A percentile compares a stretch with the other conserved stretches of the same genome.
Evolutionary conservation across 2,329 filamentous ascomycete genomes (phyloP).

Genomic region (Trichoderma semiorbis): DNA sequence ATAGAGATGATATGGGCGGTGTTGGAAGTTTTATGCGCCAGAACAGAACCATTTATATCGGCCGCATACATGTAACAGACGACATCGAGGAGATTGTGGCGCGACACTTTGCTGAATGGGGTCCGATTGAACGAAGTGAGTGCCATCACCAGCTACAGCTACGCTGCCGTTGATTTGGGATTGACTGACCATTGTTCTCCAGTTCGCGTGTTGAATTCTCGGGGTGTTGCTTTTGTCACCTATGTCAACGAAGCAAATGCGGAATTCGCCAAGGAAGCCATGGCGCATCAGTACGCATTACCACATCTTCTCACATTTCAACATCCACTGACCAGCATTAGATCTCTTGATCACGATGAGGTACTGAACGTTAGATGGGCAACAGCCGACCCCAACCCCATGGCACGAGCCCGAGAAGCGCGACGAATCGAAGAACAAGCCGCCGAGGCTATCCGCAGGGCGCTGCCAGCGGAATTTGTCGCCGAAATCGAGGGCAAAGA

Average conservation of each 20-base stretch:
- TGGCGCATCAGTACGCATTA: constrained; percentile 71
- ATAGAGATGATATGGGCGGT: constrained; percentile 96
- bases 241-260: constrained; percentile 87
- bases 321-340: not conserved
- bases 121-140: constrained; percentile 74
- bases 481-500: constrained; percentile 92
- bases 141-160: constrained; percentile 14
- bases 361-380: constrained; percentile 96
- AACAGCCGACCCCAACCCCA: constrained; percentile 91
- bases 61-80: constrained; percentile 90
- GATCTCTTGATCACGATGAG: constrained; percentile 79
- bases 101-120: constrained; percentile 95
- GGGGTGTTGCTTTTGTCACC: constrained; percentile 93
- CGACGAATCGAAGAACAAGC: constrained; percentile 90
- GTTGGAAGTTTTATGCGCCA: constrained; percentile 91
- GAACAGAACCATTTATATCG: constrained; percentile 91
- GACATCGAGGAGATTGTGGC: constrained; percentile 96
- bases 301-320: not conserved
- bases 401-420: constrained; percentile 89
- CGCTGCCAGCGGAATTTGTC: constrained; percentile 84
- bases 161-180: not conserved
- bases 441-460: constrained; percentile 84
- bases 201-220: constrained; percentile 77
- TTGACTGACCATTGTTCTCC: not conserved
- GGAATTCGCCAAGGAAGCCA: constrained; percentile 90